phyloP scores from a whole-genome alignment of 2,329 filamentous ascomycete genomes.

The Bipolaris sorokiniana region DNA sequence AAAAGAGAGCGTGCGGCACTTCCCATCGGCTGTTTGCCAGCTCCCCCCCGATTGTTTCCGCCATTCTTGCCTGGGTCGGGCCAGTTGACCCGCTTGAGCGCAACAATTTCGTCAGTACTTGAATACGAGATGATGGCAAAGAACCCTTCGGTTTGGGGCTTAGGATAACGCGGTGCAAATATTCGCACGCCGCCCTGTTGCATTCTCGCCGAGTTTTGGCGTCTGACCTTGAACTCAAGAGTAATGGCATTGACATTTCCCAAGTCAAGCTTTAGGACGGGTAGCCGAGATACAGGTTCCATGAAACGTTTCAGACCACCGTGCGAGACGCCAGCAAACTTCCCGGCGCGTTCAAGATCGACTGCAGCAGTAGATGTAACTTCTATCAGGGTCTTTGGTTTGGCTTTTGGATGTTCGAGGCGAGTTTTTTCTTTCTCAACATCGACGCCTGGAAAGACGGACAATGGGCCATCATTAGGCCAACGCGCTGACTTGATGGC shows the following conservation, averaged over 20 bases:
- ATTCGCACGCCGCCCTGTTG: slow-evolving; percentile 67
- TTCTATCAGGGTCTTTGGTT: slow-evolving; percentile 48
- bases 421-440: slow-evolving; percentile 52
- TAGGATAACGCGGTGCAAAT: slow-evolving; percentile 88
- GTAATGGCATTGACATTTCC: slow-evolving; percentile 66
- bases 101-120: slow-evolving; percentile 76
- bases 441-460: slow-evolving; percentile 78
- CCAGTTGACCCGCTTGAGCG: slow-evolving; percentile 87
- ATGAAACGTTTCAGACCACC: slow-evolving; percentile 57
- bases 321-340: slow-evolving; percentile 58
- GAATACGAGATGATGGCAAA: slow-evolving; percentile 79
- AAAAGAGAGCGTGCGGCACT: slow-evolving; percentile 48
- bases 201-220: slow-evolving; percentile 63
- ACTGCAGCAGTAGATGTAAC: slow-evolving; percentile 35
- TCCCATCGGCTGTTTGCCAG: slow-evolving; percentile 16
- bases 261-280: slow-evolving; percentile 69
- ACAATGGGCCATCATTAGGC: slow-evolving; percentile 79
- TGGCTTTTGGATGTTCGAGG: slow-evolving; percentile 49
- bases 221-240: slow-evolving; percentile 67
- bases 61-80: slow-evolving; percentile 36
- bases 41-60: slow-evolving; percentile 9
- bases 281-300: slow-evolving; percentile 70
- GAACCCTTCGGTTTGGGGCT: slow-evolving; percentile 92
- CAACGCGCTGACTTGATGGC: slow-evolving; percentile 92
- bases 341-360: slow-evolving; percentile 48